Evolutionary conservation across 2,329 filamentous ascomycete genomes (phyloP).

Genomic region (Clarireedia monteithiana): DNA sequence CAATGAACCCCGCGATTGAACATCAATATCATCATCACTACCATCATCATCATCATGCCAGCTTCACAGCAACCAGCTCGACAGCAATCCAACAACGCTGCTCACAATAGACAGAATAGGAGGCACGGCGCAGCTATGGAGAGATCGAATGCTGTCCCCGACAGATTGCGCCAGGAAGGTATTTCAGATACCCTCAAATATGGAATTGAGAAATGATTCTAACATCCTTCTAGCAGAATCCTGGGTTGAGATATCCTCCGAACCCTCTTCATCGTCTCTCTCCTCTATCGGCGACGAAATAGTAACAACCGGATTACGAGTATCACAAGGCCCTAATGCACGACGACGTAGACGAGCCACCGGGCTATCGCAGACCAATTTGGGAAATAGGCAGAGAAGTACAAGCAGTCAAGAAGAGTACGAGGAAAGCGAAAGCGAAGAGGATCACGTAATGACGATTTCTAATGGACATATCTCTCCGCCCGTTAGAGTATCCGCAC

Average conservation of each 20-base stretch:
- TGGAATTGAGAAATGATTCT: neutral
- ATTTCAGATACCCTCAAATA: constrained; percentile 1
- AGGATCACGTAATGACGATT: constrained; percentile 58
- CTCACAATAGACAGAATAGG: constrained; percentile 2
- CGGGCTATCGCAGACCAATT: constrained; percentile 18
- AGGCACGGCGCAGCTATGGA: constrained; percentile 8
- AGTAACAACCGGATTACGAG: constrained; percentile 76
- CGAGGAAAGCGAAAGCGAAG: constrained; percentile 86
- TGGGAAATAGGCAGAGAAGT: constrained; percentile 34
- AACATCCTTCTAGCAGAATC: constrained; percentile 56
- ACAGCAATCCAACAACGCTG: constrained; percentile 3
- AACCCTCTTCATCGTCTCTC: constrained; percentile 86
- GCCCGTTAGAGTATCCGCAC: constrained; percentile 14
- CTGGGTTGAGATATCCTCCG: constrained; percentile 90
- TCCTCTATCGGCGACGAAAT: constrained; percentile 84
- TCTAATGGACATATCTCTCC: constrained; percentile 46
- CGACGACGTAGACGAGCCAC: constrained; percentile 46
- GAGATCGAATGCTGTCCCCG: constrained; percentile 14
- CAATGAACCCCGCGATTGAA: neutral
- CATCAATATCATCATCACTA: neutral
- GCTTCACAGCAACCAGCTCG: constrained; percentile 4
- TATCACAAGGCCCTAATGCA: constrained; percentile 56
- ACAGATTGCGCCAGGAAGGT: constrained; percentile 25
- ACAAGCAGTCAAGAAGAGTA: constrained; percentile 89
- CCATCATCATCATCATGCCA: constrained; percentile 9